Evolutionary conservation across 2,329 filamentous ascomycete species (phyloP).

Genomic region (Fusarium nematophilum): DNA sequence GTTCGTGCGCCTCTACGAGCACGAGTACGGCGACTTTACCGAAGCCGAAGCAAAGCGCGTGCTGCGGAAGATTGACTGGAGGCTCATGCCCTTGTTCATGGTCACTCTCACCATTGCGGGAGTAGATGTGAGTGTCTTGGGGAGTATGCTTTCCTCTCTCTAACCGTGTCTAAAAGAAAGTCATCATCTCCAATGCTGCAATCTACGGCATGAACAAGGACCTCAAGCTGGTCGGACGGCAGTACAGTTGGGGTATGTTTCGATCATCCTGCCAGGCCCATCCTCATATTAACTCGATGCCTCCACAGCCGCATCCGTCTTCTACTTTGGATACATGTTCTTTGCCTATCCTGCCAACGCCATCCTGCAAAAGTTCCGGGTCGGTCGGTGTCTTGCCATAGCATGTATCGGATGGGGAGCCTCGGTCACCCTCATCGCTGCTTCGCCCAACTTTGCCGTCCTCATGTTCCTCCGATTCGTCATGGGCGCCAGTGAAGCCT

Average conservation of each 20-base stretch:
- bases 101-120: conserved; percentile 1
- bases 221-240: conserved; percentile 3
- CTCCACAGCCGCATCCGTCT: conserved; percentile 14
- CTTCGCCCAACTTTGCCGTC: conserved; percentile 46
- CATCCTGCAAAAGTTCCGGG: conserved; percentile 8
- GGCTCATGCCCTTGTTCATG: conserved; percentile 9
- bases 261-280: too few relatives aligned
- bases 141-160: too few relatives aligned
- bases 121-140: too few relatives aligned
- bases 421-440: conserved; percentile 55
- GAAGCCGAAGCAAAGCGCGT: conserved; percentile 7
- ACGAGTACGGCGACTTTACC: not conserved
- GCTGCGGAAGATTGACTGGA: conserved; percentile 16
- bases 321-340: conserved; percentile 23
- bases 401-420: conserved; percentile 39
- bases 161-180: not conserved
- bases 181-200: conserved; percentile 17
- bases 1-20: not conserved
- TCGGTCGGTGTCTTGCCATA: not conserved
- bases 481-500: conserved; percentile 40
- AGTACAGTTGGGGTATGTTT: conserved; percentile 20
- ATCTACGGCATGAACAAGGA: conserved; percentile 13
- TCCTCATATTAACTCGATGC: not conserved
- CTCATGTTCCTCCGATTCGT: conserved; percentile 41
- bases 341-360: conserved; percentile 8